These are phyloP conservation scores for Tetracladium maxilliforme DNA, from an alignment of 2,329 filamentous ascomycete species.

Conservation along the genomic window DNA sequence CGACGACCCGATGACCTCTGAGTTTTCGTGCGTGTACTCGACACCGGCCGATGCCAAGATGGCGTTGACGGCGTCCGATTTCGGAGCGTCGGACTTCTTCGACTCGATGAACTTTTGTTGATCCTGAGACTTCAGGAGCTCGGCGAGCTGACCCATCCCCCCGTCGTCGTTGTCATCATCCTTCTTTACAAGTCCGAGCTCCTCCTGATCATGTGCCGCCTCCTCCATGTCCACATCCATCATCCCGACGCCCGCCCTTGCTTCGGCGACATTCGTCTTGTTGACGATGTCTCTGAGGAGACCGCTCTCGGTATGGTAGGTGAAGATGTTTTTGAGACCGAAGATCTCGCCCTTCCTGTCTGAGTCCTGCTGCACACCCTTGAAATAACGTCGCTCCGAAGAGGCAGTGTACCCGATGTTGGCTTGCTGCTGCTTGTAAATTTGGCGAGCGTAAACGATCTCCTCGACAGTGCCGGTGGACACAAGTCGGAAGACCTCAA, in stretches of 20 bases:
- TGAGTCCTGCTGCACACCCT: constrained; percentile 74
- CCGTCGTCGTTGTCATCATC: constrained; percentile 41
- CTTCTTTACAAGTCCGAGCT: constrained; percentile 19
- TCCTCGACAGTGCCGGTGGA: constrained; percentile 91
- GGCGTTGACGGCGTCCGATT: constrained; percentile 68
- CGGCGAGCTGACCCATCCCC: constrained; percentile 60
- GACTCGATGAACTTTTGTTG: constrained; percentile 26
- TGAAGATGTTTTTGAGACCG: constrained; percentile 74
- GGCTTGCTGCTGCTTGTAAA: constrained; percentile 98
- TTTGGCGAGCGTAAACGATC: constrained; percentile 90
- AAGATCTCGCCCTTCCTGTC: constrained; percentile 88
- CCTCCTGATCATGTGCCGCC: constrained; percentile 36
- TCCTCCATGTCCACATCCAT: constrained; percentile 61
- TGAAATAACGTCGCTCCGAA: constrained; percentile 86
- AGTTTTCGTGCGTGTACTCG: constrained; percentile 92
- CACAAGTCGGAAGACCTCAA: constrained; percentile 88
- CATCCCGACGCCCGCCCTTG: constrained; percentile 69
- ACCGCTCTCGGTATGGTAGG: constrained; percentile 64
- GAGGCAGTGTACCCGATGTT: constrained; percentile 95
- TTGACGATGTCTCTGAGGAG: constrained; percentile 92
- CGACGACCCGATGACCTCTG: constrained; percentile 85
- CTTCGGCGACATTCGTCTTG: constrained; percentile 94
- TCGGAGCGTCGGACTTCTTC: constrained; percentile 23
- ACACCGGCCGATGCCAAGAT: constrained; percentile 82
- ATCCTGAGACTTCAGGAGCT: constrained; percentile 32